phyloP scores from a whole-genome alignment of 352 stramenopile species.

The Phytophthora parvispora region DNA sequence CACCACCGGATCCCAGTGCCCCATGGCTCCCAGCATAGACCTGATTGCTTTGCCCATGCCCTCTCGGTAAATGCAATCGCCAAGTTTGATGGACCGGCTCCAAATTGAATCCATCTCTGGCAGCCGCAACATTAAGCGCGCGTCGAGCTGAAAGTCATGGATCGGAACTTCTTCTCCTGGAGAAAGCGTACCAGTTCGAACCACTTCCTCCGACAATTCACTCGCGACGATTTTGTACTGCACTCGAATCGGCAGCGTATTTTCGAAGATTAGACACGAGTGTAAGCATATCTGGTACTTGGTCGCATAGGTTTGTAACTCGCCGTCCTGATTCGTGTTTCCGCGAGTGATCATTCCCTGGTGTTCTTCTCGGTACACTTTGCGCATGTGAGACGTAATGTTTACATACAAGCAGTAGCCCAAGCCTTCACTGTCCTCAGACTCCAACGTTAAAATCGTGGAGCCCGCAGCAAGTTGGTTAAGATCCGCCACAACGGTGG shows the following conservation, averaged over 20 bases:
- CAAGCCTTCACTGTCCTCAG: conserved; percentile 59
- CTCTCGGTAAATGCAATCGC: conserved; percentile 88
- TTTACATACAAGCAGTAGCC: conserved; percentile 91
- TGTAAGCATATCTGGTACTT: conserved; percentile 91
- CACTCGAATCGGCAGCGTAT: conserved; percentile 88
- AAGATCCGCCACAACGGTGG: conserved; percentile 83
- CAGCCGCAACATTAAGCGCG: conserved; percentile 73
- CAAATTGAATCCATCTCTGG: conserved; percentile 91
- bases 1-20: conserved; percentile 69
- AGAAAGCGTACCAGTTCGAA: conserved; percentile 78
- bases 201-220: conserved; percentile 31
- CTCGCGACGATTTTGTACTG: conserved; percentile 80
- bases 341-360: conserved; percentile 76
- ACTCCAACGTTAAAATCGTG: conserved; percentile 77
- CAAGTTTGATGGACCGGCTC: conserved; percentile 72
- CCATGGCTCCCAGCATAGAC: conserved; percentile 64
- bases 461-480: conserved; percentile 68
- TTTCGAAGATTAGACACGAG: conserved; percentile 89
- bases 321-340: conserved; percentile 54
- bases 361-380: conserved; percentile 91
- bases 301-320: conserved; percentile 84
- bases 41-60: conserved; percentile 75
- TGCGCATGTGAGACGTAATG: conserved; percentile 83
- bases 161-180: conserved; percentile 88
- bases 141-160: conserved; percentile 86